phyloP scores from a whole-genome alignment of 2,329 filamentous ascomycete species.

The Aspergillaceae sp. region DNA sequence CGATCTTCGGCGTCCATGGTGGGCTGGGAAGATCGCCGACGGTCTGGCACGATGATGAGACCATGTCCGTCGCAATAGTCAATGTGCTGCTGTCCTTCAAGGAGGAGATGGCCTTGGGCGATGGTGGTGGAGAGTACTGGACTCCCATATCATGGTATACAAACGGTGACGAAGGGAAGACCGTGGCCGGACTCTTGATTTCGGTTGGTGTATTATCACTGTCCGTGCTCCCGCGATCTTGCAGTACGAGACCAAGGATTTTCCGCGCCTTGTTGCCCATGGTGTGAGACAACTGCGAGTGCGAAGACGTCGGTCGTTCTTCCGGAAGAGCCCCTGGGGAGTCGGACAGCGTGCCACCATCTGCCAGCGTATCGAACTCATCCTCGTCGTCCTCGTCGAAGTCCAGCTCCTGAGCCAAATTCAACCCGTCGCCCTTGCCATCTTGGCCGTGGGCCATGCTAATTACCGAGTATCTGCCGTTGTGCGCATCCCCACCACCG shows the following conservation, averaged over 20 bases:
- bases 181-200: slow-evolving; percentile 23
- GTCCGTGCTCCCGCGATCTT: slow-evolving; percentile 16
- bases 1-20: slow-evolving; percentile 26
- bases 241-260: slow-evolving; percentile 37
- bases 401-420: slow-evolving; percentile 82
- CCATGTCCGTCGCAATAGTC: slow-evolving; percentile 26
- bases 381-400: slow-evolving; percentile 80
- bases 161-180: slow-evolving; percentile 8
- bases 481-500: slow-evolving; percentile 42
- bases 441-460: slow-evolving; percentile 46
- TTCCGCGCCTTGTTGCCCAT: slow-evolving; percentile 36
- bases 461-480: slow-evolving; percentile 64
- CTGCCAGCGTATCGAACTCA: slow-evolving; percentile 49
- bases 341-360: slow-evolving; percentile 60
- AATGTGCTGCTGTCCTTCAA: slow-evolving; percentile 23
- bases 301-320: slow-evolving; percentile 34
- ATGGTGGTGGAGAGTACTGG: slow-evolving; percentile 76
- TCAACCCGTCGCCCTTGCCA: slow-evolving; percentile 57
- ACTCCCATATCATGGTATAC: slow-evolving; percentile 67
- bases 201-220: slow-evolving; percentile 14
- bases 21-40: slow-evolving; percentile 29
- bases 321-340: slow-evolving; percentile 37
- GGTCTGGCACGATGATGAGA: slow-evolving; percentile 38
- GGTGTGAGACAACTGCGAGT: slow-evolving; percentile 28
- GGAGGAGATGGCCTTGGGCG: slow-evolving; percentile 41